Evolutionary conservation across 1,284 basidiomycete genomes (phyloP).

Genomic region (Exobasidium rhododendri): DNA sequence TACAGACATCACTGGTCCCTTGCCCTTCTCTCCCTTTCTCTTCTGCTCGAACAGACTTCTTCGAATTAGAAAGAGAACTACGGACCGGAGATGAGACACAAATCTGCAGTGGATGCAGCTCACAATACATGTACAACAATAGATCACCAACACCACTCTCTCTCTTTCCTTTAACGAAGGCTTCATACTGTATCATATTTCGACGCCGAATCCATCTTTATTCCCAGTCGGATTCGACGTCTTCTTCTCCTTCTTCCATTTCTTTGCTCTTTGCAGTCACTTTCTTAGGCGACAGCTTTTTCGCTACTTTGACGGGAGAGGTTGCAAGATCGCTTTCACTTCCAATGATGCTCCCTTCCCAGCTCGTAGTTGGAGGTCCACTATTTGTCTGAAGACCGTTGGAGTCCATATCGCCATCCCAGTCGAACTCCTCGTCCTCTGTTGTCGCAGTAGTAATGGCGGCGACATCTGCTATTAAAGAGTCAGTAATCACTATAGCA

Average conservation of each 20-base stretch:
- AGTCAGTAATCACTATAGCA: too few species aligned
- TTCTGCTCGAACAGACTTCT: not conserved
- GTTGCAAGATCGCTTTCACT: conserved; percentile 7
- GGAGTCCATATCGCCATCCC: conserved; percentile 31
- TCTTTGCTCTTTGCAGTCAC: conserved; percentile 1
- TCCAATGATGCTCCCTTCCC: conserved; percentile 19
- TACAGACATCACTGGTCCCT: too few species aligned
- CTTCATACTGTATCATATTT: too few species aligned
- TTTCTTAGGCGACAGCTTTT: not conserved
- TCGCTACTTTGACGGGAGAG: not conserved
- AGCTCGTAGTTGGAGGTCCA: conserved; percentile 14
- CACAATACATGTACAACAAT: not conserved
- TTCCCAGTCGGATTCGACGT: conserved; percentile 43
- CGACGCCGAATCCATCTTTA: too few species aligned
- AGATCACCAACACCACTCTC: not conserved
- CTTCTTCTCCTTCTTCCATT: conserved; percentile 23
- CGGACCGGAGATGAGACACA: not conserved
- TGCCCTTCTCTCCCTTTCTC: too few species aligned
- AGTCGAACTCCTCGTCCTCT: conserved; percentile 38
- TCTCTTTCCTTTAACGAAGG: not conserved
- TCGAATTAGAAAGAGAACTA: not conserved
- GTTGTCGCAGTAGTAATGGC: not conserved
- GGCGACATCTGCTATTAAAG: too few species aligned
- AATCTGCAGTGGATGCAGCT: not conserved
- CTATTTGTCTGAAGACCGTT: conserved; percentile 13